Evolutionary conservation across 2,329 filamentous ascomycete species (phyloP), one percentile per base, ranked within the genome.

Genomic region (Pezicula rhizophila): DNA sequence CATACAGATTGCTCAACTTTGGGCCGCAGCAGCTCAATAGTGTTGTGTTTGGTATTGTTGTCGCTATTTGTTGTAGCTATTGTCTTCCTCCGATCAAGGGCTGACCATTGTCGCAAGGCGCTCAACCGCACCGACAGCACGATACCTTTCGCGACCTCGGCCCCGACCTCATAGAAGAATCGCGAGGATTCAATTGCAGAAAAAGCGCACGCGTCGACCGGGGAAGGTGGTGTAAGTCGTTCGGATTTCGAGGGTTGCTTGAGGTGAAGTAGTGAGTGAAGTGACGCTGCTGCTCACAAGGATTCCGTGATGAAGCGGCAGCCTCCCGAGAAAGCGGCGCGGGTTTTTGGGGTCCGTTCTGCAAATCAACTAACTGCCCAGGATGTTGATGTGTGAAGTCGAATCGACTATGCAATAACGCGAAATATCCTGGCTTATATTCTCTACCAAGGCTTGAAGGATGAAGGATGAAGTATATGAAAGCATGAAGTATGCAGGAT

Each of bases 101-200:
- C 50, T 50, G 45, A 42, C 50, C 59, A 60, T 61, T 51, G 58
- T 60, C 57, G 57, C 57, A 56, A 53, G 46, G 37, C 52, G 37
- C 42, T 20, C 46, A 48, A 41, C 41, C 49, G 48, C 48, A 48
- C 39, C 41, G 17, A 46, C 33, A 45, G 31, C 28, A 31, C 28
- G 28, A 31, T 31, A 31, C 28, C 28, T 31, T 31, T 31, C 28
- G 28, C 11, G 28, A 31, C 28, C 28, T 41, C 17, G 31, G 51
- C 51, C 51, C 51, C 54, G 40, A 45, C 49, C 42, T 51, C 52
- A 58, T 52, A 52, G 50, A 56, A 52, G 45, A 12, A 41, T 45
- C 40, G 46, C 53, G 53, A 49, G 45, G 42, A 33, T 41, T 25
- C 39, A 52, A 44, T 48, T 47, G 40, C 39, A 23, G 40, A 31